phyloP scores from a whole-genome alignment of 192 early-diverging fungal species.

The Umbelopsis sp. region DNA sequence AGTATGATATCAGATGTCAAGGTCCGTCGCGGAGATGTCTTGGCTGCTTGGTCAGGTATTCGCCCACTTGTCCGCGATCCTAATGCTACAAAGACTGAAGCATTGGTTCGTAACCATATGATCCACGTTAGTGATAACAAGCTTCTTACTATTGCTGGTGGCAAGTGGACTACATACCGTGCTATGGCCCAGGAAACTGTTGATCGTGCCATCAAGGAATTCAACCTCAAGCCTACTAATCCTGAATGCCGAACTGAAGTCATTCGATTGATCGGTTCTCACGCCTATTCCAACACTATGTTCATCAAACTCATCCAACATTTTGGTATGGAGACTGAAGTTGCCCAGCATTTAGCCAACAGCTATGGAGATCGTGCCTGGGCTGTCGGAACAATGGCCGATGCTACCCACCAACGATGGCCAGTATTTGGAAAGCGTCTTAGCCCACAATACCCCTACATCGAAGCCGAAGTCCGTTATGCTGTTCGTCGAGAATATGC shows the following conservation, averaged over 20 bases:
- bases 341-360: constrained; percentile 87
- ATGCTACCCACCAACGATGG: constrained; percentile 72
- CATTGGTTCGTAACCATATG: constrained; percentile 97
- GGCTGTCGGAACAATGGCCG: constrained; percentile 86
- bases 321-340: constrained; percentile 91
- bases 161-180: constrained; percentile 99
- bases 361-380: constrained; percentile 95
- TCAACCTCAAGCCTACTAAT: constrained; percentile 65
- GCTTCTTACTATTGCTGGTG: constrained; percentile 93
- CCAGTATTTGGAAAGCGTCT: constrained; percentile 82
- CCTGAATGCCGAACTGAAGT: constrained; percentile 73
- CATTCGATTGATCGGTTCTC: constrained; percentile 81
- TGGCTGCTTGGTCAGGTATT: constrained; percentile 98
- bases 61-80: constrained; percentile 97
- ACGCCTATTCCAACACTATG: constrained; percentile 89
- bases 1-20: constrained; percentile 71
- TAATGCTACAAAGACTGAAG: constrained; percentile 85
- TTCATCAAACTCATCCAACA: constrained; percentile 96
- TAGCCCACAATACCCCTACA: constrained; percentile 83
- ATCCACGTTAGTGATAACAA: constrained; percentile 82
- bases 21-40: constrained; percentile 93
- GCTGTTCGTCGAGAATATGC: constrained; percentile 92
- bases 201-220: constrained; percentile 81
- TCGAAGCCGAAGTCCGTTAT: constrained; percentile 93
- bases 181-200: constrained; percentile 96